Evolutionary conservation across 139 green algal species (phyloP), one percentile per base, ranked within the genome.

Genomic region (Penium margaritaceum): DNA sequence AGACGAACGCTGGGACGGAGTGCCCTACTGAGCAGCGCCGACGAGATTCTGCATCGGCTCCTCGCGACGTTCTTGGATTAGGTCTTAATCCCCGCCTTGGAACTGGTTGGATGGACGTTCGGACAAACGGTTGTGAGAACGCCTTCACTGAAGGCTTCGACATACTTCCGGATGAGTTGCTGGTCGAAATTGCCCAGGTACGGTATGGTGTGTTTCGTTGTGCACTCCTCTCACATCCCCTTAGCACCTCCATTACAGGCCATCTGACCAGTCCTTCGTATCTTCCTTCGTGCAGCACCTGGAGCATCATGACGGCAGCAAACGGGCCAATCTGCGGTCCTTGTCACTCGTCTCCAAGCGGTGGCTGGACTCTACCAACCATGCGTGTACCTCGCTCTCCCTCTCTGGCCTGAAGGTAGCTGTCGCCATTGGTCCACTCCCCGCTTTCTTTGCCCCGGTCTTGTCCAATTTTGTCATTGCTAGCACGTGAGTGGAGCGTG

Each of bases 111-210:
- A n/a, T n/a, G n/a, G n/a, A n/a, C n/a, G n/a, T n/a, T n/a, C n/a
- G n/a, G n/a, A n/a, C n/a, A n/a, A n/a, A n/a, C n/a, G n/a, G n/a
- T n/a, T n/a, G n/a, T n/a, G n/a, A n/a, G n/a, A n/a, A n/a, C n/a
- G n/a, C n/a, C n/a, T n/a, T n/a, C n/a, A n/a, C n/a, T n/a, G n/a
- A n/a, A n/a, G n/a, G 66, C 41, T 21, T 73, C 17, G 66, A 73
- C 34, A n/a, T 32, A 21, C 14, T 73, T 33, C 66, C 66, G 24
- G 66, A 63, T 35, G 66, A 73, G 17, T n/a, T 73, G 15, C 37
- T 73, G 21, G 29, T 62, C 21, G 66, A 73, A 38, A 73, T 73
- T 57, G n/a, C 65, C 19, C 41, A 73, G 66, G 66, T 73, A 36
- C 33, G 41, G 12, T 12, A n/a, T n/a, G n/a, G n/a, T n/a, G n/a